Evolutionary conservation across 106 monocot genomes (phyloP).

Genomic region (Allium cepa): DNA sequence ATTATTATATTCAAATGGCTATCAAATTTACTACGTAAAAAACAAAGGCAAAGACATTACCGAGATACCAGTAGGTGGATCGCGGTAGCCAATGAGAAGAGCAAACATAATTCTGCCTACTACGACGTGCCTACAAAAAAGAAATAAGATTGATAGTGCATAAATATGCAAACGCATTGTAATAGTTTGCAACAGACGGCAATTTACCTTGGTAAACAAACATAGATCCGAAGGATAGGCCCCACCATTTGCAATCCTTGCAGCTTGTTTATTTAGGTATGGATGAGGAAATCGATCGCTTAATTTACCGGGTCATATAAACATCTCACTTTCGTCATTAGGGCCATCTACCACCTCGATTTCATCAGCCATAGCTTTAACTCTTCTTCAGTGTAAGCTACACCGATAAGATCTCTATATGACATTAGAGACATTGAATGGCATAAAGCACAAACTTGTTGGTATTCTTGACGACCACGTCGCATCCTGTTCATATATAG

Average conservation of each 20-base stretch:
- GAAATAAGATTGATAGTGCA: neutral
- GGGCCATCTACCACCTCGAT: no score
- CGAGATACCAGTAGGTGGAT: conserved; percentile 84
- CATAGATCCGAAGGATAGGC: conserved; percentile 77
- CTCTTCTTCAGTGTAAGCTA: conserved; percentile 89
- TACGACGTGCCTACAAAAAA: conserved; percentile 64
- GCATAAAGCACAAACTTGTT: conserved; percentile 62
- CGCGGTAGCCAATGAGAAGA: conserved; percentile 90
- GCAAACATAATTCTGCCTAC: conserved; percentile 88
- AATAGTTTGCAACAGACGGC: no score
- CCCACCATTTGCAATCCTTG: conserved; percentile 70
- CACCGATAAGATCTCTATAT: conserved; percentile 80
- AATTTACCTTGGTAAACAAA: conserved; percentile 64
- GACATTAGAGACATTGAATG: conserved; percentile 74
- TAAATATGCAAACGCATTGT: no score
- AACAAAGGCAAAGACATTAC: no score
- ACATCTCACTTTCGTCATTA: no score
- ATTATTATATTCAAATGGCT: no score
- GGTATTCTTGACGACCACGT: conserved; percentile 74
- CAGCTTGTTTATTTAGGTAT: conserved; percentile 70
- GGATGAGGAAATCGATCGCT: no score
- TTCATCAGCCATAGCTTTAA: conserved; percentile 88
- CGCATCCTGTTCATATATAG: no score
- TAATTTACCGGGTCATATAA: no score
- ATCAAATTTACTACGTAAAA: no score